Conservation (phyloP, 2,329 filamentous ascomycete genomes). For the Fusarium vanettenii region DNA sequence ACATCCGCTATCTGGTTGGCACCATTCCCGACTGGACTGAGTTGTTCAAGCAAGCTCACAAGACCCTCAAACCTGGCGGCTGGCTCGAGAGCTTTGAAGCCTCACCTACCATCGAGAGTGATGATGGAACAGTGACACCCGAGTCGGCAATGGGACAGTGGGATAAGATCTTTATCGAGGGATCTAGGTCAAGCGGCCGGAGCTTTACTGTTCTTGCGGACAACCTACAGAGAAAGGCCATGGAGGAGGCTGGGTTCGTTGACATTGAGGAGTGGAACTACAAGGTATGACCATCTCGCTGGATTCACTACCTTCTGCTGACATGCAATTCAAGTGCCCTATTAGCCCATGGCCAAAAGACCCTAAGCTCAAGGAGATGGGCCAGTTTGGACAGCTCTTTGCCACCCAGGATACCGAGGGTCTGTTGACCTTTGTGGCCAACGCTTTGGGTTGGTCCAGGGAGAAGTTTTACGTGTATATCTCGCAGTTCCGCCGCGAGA, state of each 20-base stretch:
- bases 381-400: constrained; percentile 32
- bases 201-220: constrained; percentile 31
- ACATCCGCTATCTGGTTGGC: constrained; percentile 30
- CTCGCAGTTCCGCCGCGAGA: constrained; percentile 23
- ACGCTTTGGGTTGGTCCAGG: constrained; percentile 21
- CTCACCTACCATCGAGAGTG: constrained; percentile 24
- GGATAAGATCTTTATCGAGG: constrained; percentile 29
- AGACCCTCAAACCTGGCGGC: constrained; percentile 25
- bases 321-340: constrained; percentile 2
- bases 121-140: constrained; percentile 20
- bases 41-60: constrained; percentile 17
- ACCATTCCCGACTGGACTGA: constrained; percentile 27
- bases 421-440: constrained; percentile 28
- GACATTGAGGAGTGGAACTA: constrained; percentile 33
- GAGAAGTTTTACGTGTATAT: constrained; percentile 30
- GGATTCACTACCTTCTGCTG: background rate
- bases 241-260: constrained; percentile 24
- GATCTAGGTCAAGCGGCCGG: constrained; percentile 25
- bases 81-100: constrained; percentile 29
- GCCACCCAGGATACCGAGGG: constrained; percentile 34
- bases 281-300: background rate
- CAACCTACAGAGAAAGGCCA: constrained; percentile 10
- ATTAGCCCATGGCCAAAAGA: constrained; percentile 33
- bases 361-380: constrained; percentile 29
- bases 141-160: constrained; percentile 27